phyloP scores from a whole-genome alignment of 1,284 basidiomycete species.

The Ustilago curta region DNA sequence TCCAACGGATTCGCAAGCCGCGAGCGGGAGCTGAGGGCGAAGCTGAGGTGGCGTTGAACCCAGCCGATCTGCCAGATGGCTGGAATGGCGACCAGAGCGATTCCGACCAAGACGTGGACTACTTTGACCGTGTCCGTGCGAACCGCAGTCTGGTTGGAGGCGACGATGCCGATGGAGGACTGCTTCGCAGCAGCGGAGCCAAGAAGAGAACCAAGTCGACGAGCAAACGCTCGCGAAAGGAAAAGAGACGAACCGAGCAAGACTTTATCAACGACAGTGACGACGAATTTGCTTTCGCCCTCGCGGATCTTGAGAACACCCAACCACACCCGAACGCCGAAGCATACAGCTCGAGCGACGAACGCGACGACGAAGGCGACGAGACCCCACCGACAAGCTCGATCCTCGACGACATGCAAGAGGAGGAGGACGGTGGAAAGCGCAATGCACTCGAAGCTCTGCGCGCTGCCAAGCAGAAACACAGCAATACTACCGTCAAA shows the following conservation, averaged over 20 bases:
- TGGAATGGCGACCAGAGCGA: slow-evolving; percentile 40
- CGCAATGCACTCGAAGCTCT: slow-evolving; percentile 28
- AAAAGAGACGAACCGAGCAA: slow-evolving; percentile 42
- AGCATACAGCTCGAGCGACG: slow-evolving; percentile 11
- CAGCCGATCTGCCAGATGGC: slow-evolving; percentile 35
- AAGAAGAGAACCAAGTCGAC: slow-evolving; percentile 19
- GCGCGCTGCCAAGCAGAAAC: slow-evolving; percentile 28
- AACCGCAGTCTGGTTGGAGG: slow-evolving; percentile 17
- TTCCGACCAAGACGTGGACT: slow-evolving; percentile 46
- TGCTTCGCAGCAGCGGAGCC: slow-evolving; percentile 27
- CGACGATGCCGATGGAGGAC: slow-evolving; percentile 26
- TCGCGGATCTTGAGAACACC: slow-evolving; percentile 25
- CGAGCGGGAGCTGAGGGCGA: slow-evolving; percentile 15
- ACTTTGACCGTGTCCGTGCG: slow-evolving; percentile 46
- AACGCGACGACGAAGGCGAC: slow-evolving; percentile 13
- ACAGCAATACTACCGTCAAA: slow-evolving; percentile 13
- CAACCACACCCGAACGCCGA: slow-evolving; percentile 1
- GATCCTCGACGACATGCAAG: slow-evolving; percentile 30
- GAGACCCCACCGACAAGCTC: slow-evolving; percentile 42
- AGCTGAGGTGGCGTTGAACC: slow-evolving; percentile 13
- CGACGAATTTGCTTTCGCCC: slow-evolving; percentile 60
- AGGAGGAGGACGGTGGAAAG: slow-evolving; percentile 21
- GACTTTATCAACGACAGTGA: slow-evolving; percentile 66
- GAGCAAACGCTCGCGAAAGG: slow-evolving; percentile 22
- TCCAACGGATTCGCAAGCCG: slow-evolving; percentile 54